Conservation (phyloP, 1,139 yeast genomes). For the Williopsis jadinii region DNA sequence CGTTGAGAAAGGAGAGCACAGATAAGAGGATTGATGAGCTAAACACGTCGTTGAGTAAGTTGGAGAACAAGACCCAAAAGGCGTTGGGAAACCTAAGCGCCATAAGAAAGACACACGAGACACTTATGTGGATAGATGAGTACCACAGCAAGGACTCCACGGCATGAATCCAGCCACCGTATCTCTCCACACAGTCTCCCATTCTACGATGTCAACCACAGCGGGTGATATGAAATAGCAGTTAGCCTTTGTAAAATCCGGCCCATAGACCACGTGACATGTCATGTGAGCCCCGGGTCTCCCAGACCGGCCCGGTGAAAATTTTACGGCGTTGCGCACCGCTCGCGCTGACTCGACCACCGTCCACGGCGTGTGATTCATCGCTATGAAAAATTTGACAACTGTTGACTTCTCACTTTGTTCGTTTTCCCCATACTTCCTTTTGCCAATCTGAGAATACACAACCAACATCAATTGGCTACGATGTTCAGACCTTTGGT, state of each 20-base stretch:
- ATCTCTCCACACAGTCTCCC: neutral
- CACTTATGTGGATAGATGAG: slow-evolving; percentile 9
- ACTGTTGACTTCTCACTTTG: too few species aligned
- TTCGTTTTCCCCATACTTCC: too few species aligned
- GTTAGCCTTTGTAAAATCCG: neutral
- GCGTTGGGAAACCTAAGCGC: slow-evolving; percentile 5
- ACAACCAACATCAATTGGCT: too few species aligned
- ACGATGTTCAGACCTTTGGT: slow-evolving; percentile 11
- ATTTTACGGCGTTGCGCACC: too few species aligned
- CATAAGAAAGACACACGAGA: slow-evolving; percentile 4
- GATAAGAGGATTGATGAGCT: slow-evolving; percentile 11
- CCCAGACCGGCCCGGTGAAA: neutral
- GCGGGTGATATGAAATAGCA: too few species aligned
- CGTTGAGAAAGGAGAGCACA: slow-evolving; percentile 13
- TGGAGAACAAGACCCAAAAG: slow-evolving; percentile 15
- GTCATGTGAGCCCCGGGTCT: neutral
- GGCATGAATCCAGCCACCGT: neutral
- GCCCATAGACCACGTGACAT: neutral
- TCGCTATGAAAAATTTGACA: too few species aligned
- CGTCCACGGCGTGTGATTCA: too few species aligned
- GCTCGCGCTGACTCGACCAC: too few species aligned
- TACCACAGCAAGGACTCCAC: neutral
- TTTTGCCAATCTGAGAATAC: too few species aligned
- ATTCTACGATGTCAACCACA: neutral
- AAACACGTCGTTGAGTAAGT: slow-evolving; percentile 14